A percentile compares a stretch with the other conserved stretches of the same genome.
phyloP scores from a whole-genome alignment of 768 basidiomycete species.

The Suillus plorans region DNA sequence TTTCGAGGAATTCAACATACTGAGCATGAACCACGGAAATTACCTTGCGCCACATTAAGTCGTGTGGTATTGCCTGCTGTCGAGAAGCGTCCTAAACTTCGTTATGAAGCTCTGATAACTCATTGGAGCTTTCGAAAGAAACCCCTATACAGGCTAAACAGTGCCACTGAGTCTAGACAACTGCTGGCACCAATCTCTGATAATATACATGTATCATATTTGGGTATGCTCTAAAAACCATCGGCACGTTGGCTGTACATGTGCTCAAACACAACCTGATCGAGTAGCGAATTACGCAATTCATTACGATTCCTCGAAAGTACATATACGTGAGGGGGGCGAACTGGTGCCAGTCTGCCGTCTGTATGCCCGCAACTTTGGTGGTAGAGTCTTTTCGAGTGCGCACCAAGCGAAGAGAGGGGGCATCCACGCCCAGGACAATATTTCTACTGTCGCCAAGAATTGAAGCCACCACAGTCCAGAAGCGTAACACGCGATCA shows the following conservation, averaged over 20 bases:
- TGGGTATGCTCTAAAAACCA: not conserved
- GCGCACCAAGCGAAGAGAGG: not conserved
- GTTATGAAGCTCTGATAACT: not conserved
- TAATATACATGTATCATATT: not conserved
- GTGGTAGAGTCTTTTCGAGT: conserved; percentile 5
- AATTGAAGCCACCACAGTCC: conserved; percentile 3
- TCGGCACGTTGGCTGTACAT: not conserved
- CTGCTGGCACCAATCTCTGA: not conserved
- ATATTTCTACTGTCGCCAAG: not conserved
- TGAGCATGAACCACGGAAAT: not conserved
- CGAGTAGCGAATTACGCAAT: not conserved
- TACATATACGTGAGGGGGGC: not conserved
- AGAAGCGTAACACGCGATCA: conserved; percentile 3
- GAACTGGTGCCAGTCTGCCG: not conserved
- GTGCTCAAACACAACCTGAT: not conserved
- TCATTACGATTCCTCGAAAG: not conserved
- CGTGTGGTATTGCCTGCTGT: not conserved
- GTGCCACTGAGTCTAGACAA: not conserved
- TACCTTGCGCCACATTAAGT: not conserved
- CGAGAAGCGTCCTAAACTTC: not conserved
- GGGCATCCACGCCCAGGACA: conserved; percentile 2
- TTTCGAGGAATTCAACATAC: not conserved
- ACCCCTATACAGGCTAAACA: not conserved
- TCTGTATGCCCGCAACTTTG: conserved; percentile 2
- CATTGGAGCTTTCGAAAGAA: not conserved